These are phyloP conservation scores for Avicennia marina DNA, from an alignment of 257 asterid genomes.

Conservation along the genomic window DNA sequence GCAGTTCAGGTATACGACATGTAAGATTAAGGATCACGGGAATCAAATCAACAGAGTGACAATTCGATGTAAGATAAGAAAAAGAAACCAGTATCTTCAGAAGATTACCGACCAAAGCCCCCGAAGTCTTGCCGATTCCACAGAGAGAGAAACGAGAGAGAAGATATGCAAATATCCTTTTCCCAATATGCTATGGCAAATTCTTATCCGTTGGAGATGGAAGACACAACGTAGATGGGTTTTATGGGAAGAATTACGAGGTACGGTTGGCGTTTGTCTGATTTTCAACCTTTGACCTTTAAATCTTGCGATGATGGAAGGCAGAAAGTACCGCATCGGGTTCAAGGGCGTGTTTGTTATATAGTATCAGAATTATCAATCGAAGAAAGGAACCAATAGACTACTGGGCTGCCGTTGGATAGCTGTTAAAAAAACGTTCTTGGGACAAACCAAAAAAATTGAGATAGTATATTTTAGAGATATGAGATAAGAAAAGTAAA, in stretches of 20 bases:
- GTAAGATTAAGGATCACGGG: slow-evolving; percentile 25
- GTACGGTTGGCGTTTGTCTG: slow-evolving; percentile 13
- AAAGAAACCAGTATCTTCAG: slow-evolving; percentile 9
- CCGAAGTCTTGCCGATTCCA: slow-evolving; percentile 34
- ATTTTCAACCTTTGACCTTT: slow-evolving; percentile 24
- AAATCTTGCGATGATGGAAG: neutral
- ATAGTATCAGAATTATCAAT: neutral
- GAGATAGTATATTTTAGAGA: too few species aligned
- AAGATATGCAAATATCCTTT: neutral
- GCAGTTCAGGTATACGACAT: slow-evolving; percentile 15
- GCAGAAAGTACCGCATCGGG: neutral
- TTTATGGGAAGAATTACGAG: neutral
- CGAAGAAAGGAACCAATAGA: too few species aligned
- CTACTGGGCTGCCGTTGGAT: too few species aligned
- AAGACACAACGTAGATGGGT: too few species aligned
- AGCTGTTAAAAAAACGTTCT: too few species aligned
- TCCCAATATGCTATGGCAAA: neutral
- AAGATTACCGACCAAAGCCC: slow-evolving; percentile 27
- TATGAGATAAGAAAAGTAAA: too few species aligned
- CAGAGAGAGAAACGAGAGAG: slow-evolving; percentile 22
- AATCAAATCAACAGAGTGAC: slow-evolving; percentile 21
- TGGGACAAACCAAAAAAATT: too few species aligned
- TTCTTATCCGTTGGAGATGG: neutral
- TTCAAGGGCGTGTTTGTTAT: slow-evolving; percentile 22
- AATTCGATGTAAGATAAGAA: slow-evolving; percentile 11